Percentiles rank a stretch among this genome's conserved stretches.
Evolutionary conservation across 1,139 yeast genomes (phyloP).

Genomic region (Yamadazyma epiphylla): DNA sequence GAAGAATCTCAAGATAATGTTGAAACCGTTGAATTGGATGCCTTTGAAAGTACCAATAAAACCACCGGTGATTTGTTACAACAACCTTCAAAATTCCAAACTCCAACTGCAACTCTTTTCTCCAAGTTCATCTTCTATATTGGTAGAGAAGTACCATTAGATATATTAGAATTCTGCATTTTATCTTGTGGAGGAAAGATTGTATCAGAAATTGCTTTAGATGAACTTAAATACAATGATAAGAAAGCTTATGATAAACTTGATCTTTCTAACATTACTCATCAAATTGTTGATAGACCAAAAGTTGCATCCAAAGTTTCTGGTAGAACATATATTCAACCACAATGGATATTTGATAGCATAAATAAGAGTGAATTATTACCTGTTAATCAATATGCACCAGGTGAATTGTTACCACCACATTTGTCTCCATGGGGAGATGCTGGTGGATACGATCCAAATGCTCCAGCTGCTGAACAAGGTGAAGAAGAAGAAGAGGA

Average conservation of each 20-base stretch:
- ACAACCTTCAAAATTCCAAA: conserved; percentile 70
- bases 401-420: conserved; percentile 94
- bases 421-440: conserved; percentile 99
- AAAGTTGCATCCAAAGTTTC: conserved; percentile 70
- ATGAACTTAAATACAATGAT: conserved; percentile 54
- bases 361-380: conserved; percentile 73
- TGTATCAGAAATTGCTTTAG: conserved; percentile 83
- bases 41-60: conserved; percentile 59
- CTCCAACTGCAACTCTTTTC: conserved; percentile 62
- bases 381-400: conserved; percentile 78
- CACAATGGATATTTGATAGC: conserved; percentile 97
- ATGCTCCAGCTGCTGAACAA: conserved; percentile 33
- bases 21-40: conserved; percentile 55
- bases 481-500: conserved; percentile 38
- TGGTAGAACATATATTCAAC: conserved; percentile 92
- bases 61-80: conserved; percentile 71
- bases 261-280: conserved; percentile 73
- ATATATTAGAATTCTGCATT: conserved; percentile 82
- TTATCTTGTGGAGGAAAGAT: conserved; percentile 85
- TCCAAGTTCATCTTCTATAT: conserved; percentile 75
- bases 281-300: conserved; percentile 93
- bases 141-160: conserved; percentile 95
- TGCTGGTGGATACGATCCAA: conserved; percentile 85
- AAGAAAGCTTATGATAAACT: conserved; percentile 42
- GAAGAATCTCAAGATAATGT: conserved; percentile 41